A percentile compares a stretch with the other conserved stretches of the same genome.
phyloP scores from a whole-genome alignment of 306 rosid species.

The Rosa rugosa region DNA sequence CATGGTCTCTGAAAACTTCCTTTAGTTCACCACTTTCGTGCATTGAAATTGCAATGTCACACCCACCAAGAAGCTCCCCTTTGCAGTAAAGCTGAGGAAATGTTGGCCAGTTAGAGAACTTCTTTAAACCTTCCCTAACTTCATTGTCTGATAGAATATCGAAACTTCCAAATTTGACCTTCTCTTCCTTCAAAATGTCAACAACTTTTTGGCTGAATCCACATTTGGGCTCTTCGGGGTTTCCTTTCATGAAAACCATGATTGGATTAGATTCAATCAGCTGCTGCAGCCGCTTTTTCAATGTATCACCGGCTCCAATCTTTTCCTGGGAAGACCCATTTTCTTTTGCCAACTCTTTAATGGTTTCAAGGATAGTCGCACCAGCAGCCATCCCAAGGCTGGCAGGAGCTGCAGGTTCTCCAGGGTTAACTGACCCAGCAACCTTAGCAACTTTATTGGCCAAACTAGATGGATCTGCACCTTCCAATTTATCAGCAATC shows the following conservation, averaged over 20 bases:
- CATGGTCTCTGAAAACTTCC: slow-evolving; percentile 79
- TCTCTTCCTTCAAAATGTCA: slow-evolving; percentile 71
- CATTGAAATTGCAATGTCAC: slow-evolving; percentile 85
- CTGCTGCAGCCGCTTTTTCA: slow-evolving; percentile 55
- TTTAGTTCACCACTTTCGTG: slow-evolving; percentile 83
- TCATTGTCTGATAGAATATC: slow-evolving; percentile 73
- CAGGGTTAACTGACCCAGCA: slow-evolving; percentile 65
- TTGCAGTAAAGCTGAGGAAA: slow-evolving; percentile 93
- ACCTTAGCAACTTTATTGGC: slow-evolving; percentile 89
- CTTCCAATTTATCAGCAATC: slow-evolving; percentile 81
- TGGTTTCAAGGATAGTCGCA: slow-evolving; percentile 64
- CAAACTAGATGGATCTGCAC: slow-evolving; percentile 98
- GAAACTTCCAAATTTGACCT: slow-evolving; percentile 78
- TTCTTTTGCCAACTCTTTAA: slow-evolving; percentile 63
- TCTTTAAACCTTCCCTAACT: slow-evolving; percentile 81
- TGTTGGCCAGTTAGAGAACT: slow-evolving; percentile 89
- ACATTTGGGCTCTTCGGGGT: slow-evolving; percentile 76
- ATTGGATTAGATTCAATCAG: slow-evolving; percentile 58
- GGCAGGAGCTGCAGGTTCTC: slow-evolving; percentile 87
- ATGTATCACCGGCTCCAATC: slow-evolving; percentile 41
- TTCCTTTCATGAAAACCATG: slow-evolving; percentile 91
- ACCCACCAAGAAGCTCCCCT: slow-evolving; percentile 94
- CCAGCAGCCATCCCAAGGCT: slow-evolving; percentile 96
- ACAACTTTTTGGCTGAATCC: slow-evolving; percentile 86
- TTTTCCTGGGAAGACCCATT: slow-evolving; percentile 51